A percentile compares a stretch with the other conserved stretches of the same genome.
Evolutionary conservation across 179 eudicot genomes (phyloP).

Genomic region (Corrigiola litoralis): DNA sequence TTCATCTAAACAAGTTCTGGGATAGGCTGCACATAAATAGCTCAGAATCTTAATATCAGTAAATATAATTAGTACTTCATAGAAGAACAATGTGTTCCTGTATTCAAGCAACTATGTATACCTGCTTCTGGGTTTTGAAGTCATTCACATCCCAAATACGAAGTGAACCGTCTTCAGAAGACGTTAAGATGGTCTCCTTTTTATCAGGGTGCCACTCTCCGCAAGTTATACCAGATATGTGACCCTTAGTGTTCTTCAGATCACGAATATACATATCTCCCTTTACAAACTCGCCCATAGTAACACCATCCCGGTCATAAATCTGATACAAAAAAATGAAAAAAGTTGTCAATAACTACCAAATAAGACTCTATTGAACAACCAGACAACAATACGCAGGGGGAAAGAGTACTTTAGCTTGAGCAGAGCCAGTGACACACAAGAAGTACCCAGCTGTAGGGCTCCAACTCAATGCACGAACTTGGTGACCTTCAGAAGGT

Average conservation of each 20-base stretch:
- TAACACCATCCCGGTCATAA: slow-evolving; percentile 95
- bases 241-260: slow-evolving; percentile 97
- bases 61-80: too few relatives aligned
- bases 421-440: slow-evolving; percentile 96
- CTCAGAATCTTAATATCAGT: too few relatives aligned
- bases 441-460: slow-evolving; percentile 85
- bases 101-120: slow-evolving; percentile 11
- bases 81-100: slow-evolving; percentile 4
- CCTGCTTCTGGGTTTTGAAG: slow-evolving; percentile 97
- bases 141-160: slow-evolving; percentile 98
- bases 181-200: slow-evolving; percentile 82
- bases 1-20: too few relatives aligned
- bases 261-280: slow-evolving; percentile 99
- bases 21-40: background rate
- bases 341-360: background rate
- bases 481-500: slow-evolving; percentile 97
- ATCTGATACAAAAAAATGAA: slow-evolving; percentile 40
- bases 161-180: slow-evolving; percentile 97
- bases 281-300: slow-evolving; percentile 88
- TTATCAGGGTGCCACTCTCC: slow-evolving; percentile 97
- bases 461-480: slow-evolving; percentile 94
- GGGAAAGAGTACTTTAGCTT: slow-evolving; percentile 72
- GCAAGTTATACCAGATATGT: slow-evolving; percentile 90
- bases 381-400: background rate
- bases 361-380: background rate